Evolutionary conservation across 768 basidiomycete genomes (phyloP).

Genomic region (Rhizopogon sp.): DNA sequence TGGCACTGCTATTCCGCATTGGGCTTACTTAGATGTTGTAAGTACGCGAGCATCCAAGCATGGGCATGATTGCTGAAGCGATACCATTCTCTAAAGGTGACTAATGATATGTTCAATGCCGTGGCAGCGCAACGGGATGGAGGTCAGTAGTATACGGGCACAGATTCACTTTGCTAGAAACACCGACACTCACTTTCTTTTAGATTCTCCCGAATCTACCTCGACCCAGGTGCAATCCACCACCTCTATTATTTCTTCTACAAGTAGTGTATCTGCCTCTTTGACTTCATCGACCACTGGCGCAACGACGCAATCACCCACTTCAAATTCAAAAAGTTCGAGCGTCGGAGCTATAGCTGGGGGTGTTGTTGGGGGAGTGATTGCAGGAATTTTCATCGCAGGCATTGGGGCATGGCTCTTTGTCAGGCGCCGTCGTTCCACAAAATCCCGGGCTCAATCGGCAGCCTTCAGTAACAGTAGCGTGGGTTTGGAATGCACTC

Average conservation of each 20-base stretch:
- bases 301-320: conserved; percentile 3
- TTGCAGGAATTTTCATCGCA: conserved; percentile 36
- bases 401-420: conserved; percentile 36
- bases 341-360: conserved; percentile 55
- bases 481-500: background rate
- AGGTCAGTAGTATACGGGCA: conserved; percentile 9
- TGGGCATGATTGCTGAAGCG: too few relatives aligned
- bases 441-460: conserved; percentile 7
- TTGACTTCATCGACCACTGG: conserved; percentile 2
- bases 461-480: conserved; percentile 3
- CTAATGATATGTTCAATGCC: too few relatives aligned
- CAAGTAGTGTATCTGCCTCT: conserved; percentile 11
- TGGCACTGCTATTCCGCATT: conserved; percentile 48
- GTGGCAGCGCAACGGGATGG: too few relatives aligned
- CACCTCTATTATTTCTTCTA: conserved; percentile 6
- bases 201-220: conserved; percentile 41
- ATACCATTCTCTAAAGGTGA: too few relatives aligned
- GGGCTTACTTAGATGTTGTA: conserved; percentile 60
- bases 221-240: conserved; percentile 28
- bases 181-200: background rate
- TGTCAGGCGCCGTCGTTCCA: conserved; percentile 22
- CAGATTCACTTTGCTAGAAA: background rate
- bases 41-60: conserved; percentile 7
- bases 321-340: conserved; percentile 4
- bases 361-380: conserved; percentile 60